Evolutionary conservation across 2,329 filamentous ascomycete species (phyloP).

Genomic region (Penicillium janthinellum): DNA sequence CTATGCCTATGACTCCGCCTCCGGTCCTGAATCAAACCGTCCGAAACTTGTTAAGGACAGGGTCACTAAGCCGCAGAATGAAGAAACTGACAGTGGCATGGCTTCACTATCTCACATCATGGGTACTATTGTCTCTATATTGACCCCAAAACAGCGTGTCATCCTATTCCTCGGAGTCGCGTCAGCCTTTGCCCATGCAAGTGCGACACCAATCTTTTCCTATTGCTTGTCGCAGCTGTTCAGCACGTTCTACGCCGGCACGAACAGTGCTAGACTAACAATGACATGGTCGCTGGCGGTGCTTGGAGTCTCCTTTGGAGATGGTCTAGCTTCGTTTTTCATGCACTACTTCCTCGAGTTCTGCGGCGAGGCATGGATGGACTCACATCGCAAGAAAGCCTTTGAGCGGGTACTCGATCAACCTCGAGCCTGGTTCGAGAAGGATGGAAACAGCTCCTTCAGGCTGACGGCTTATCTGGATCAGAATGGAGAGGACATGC

Average conservation of each 20-base stretch:
- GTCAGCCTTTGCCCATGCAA: constrained; percentile 65
- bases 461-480: constrained; percentile 73
- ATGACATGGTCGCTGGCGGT: constrained; percentile 71
- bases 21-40: neutral
- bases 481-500: constrained; percentile 82
- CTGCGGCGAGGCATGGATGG: constrained; percentile 75
- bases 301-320: constrained; percentile 65
- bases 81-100: constrained; percentile 4
- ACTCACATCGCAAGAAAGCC: constrained; percentile 67
- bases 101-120: constrained; percentile 59
- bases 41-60: neutral
- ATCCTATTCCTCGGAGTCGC: constrained; percentile 63
- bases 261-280: constrained; percentile 53
- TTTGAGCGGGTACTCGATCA: constrained; percentile 72
- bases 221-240: constrained; percentile 74
- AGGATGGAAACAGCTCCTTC: constrained; percentile 63
- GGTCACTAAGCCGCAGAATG: constrained; percentile 5
- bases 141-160: constrained; percentile 56
- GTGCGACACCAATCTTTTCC: constrained; percentile 72
- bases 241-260: constrained; percentile 64
- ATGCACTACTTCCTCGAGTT: constrained; percentile 73
- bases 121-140: constrained; percentile 68
- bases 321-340: constrained; percentile 66
- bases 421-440: constrained; percentile 76
- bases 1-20: neutral